phyloP scores from a whole-genome alignment of 2,329 filamentous ascomycete genomes.

The Grosmannia huntii region DNA sequence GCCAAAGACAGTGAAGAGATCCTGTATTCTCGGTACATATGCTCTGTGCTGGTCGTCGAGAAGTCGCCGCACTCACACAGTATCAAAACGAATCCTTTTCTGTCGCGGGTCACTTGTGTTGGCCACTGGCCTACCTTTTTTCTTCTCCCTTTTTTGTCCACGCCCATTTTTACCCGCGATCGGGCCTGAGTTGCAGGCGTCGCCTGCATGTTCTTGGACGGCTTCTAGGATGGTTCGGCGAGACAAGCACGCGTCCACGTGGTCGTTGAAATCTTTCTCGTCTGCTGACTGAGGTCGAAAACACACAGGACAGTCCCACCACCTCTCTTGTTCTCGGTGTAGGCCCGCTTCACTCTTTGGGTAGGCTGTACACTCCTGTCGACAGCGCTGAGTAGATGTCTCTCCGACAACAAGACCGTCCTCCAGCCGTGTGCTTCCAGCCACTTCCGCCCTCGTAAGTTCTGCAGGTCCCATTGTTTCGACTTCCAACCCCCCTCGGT shows the following conservation, averaged over 20 bases:
- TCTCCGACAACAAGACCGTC: neutral
- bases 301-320: slow-evolving; percentile 87
- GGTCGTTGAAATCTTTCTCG: slow-evolving; percentile 71
- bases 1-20: too few relatives aligned
- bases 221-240: slow-evolving; percentile 74
- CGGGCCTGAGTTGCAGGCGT: slow-evolving; percentile 8
- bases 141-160: slow-evolving; percentile 22
- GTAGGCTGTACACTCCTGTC: neutral
- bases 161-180: slow-evolving; percentile 25
- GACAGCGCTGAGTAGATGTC: too few relatives aligned
- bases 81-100: slow-evolving; percentile 39
- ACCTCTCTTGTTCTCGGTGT: slow-evolving; percentile 21
- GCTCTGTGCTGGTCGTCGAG: neutral
- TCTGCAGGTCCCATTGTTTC: neutral
- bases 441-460: neutral
- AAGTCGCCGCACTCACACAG: neutral
- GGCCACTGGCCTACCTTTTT: slow-evolving; percentile 20
- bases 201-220: slow-evolving; percentile 39
- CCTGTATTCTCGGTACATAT: too few relatives aligned
- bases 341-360: neutral
- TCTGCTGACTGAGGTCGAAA: slow-evolving; percentile 59
- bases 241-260: slow-evolving; percentile 87
- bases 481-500: neutral
- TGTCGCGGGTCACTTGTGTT: slow-evolving; percentile 29
- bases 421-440: neutral